A percentile compares a stretch with the other conserved stretches of the same genome.
phyloP scores from a whole-genome alignment of 1,284 basidiomycete species.

The Peniophora sp. region DNA sequence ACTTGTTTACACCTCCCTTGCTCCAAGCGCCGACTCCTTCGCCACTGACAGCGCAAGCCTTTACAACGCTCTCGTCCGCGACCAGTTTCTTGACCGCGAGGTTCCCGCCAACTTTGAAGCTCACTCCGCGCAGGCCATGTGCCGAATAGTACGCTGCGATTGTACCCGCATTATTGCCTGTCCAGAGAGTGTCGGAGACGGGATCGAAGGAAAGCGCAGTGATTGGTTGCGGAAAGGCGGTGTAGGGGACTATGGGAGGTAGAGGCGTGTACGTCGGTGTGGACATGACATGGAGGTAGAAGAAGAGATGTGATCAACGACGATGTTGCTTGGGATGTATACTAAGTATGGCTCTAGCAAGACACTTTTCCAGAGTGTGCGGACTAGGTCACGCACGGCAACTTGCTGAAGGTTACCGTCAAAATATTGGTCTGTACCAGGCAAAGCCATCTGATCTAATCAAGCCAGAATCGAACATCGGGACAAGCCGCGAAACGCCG shows the following conservation, averaged over 20 bases:
- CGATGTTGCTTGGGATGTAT: too few species aligned
- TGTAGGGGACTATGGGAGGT: slow-evolving; percentile 27
- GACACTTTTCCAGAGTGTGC: too few species aligned
- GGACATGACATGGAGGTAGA: too few species aligned
- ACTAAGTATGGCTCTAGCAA: too few species aligned
- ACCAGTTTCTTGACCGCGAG: slow-evolving; percentile 64
- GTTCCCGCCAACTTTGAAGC: slow-evolving; percentile 64
- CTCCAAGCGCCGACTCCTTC: slow-evolving; percentile 67
- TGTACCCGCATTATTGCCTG: slow-evolving; percentile 69
- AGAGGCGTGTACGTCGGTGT: slow-evolving; percentile 28
- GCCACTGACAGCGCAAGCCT: slow-evolving; percentile 49
- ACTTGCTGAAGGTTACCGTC: too few species aligned
- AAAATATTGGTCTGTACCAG: too few species aligned
- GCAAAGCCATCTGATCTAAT: too few species aligned
- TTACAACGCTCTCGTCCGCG: slow-evolving; percentile 70
- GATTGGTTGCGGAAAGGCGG: slow-evolving; percentile 43
- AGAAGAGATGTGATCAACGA: too few species aligned
- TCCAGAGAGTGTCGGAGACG: slow-evolving; percentile 85
- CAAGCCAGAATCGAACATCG: too few species aligned
- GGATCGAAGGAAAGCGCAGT: slow-evolving; percentile 84
- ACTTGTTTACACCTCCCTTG: slow-evolving; percentile 78
- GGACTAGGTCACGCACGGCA: too few species aligned
- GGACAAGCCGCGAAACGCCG: too few species aligned
- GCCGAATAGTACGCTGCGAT: slow-evolving; percentile 70
- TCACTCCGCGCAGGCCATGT: slow-evolving; percentile 61